phyloP scores from a whole-genome alignment of 768 basidiomycete genomes.

The Naematelia encephala region DNA sequence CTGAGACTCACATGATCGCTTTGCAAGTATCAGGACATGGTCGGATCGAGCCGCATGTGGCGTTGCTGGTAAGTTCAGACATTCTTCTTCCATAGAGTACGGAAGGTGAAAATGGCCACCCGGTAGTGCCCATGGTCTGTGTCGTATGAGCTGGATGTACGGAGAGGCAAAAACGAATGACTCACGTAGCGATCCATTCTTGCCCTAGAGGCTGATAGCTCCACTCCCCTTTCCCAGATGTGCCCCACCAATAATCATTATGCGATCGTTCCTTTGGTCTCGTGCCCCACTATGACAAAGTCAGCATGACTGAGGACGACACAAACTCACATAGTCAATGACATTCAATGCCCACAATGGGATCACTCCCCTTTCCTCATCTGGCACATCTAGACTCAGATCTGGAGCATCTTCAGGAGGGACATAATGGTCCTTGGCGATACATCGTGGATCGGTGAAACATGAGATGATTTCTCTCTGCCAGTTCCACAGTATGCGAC shows the following conservation, averaged over 20 bases:
- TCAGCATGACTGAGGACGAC: too few species aligned
- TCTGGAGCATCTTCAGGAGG: slow-evolving; percentile 28
- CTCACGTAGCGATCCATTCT: slow-evolving; percentile 44
- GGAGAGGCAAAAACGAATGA: not conserved
- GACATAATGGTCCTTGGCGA: slow-evolving; percentile 37
- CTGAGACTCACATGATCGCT: slow-evolving; percentile 39
- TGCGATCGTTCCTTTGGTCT: slow-evolving; percentile 33
- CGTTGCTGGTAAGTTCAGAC: slow-evolving; percentile 28
- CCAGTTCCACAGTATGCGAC: slow-evolving; percentile 36
- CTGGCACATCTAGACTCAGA: slow-evolving; percentile 29
- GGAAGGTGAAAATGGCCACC: slow-evolving; percentile 41
- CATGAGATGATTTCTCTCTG: slow-evolving; percentile 39
- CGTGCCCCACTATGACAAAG: slow-evolving; percentile 50
- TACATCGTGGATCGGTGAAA: slow-evolving; percentile 45
- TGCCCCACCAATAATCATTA: slow-evolving; percentile 37
- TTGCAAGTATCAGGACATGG: slow-evolving; percentile 40
- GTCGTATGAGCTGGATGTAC: not conserved
- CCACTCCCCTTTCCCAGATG: slow-evolving; percentile 36
- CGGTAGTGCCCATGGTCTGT: slow-evolving; percentile 42
- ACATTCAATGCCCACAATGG: slow-evolving; percentile 41
- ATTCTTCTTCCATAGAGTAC: slow-evolving; percentile 46
- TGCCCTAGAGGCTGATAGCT: slow-evolving; percentile 44
- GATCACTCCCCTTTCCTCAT: slow-evolving; percentile 44
- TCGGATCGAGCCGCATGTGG: slow-evolving; percentile 30
- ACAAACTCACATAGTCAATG: slow-evolving; percentile 48